Evolutionary conservation across 345 rosid species (phyloP), one percentile per base, ranked within the genome.

Genomic region (Mercurialis annua): DNA sequence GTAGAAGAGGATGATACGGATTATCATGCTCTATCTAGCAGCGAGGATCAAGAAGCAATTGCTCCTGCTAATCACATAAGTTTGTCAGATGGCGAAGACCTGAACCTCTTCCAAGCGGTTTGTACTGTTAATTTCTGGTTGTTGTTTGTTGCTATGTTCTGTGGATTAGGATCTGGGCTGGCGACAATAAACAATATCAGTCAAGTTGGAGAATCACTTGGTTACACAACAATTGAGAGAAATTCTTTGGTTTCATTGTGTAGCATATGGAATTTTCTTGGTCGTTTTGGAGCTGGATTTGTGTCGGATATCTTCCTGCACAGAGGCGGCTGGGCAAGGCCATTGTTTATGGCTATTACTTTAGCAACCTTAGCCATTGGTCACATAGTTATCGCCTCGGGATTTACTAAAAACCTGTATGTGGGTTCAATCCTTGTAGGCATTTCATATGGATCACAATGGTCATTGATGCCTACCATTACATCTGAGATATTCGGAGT

Each of bases 211-310:
- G 88, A 85, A 69, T 92, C 98, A 24, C 92, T 92, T 8, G 81
- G 83, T 10, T 93, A 93, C 78, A 71, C 83, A 4, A 75, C 78
- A 5, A 43, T 61, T 20, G 96, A 87, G 71, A 85, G 76, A 77
- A 84, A 74, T 62, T 85, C 97, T 20, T 38, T 92, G 69, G 96
- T 93, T 64, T 75, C 98, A 20, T 73, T 88, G 68, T 77, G 82
- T 82, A 88, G 92, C 68, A 90, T 88, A 82, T 93, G 98, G 98
- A 90, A 88, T 65, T 90, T 90, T 71, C 88, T 93, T 2, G 97
- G 97, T 64, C 87, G 97, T 38, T 88, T 92, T 38, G 92, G 93
- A 50, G 98, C 81, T 9, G 98, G 98, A 17, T 87, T 75, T 42
- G 73, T 86, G 3, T 90, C 98, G 0, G 98, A 92, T 73, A 68